Evolutionary conservation across 169 alveolate genomes (phyloP), one percentile per base, ranked within the genome.

Genomic region (Plasmodium chabaudi): DNA sequence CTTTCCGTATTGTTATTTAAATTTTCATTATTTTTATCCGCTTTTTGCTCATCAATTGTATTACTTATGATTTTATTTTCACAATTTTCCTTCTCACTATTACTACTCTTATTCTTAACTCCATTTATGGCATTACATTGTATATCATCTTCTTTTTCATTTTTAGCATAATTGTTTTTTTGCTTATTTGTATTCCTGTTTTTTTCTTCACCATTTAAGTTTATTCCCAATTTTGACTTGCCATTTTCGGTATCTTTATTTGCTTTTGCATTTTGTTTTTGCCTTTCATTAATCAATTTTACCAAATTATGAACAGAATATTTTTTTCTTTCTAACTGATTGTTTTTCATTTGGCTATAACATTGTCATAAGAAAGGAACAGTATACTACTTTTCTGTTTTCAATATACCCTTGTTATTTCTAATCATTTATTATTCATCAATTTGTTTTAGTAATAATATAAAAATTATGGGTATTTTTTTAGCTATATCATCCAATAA

Each of bases 241-340:
- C 0, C 59, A 0, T 55, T 49, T 64, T 67, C 72, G 9, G 25
- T 15, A 13, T 42, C 27, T 57, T 27, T 53, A 7, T 55, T 39
- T 17, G 39, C 68, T 44, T 44, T 75, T 13, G 39, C 77, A 15
- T 75, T 75, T 55, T 61, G 56, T 51, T 49, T 61, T n/a, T 86
- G 69, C 47, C 69, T 68, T 46, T 86, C 87, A 71, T 71, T 86
- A 69, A 86, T 86, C 25, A 69, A 23, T 49, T 86, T 86, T 12
- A 86, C 87, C 74, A 86, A 86, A 65, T 86, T 71, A 39, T 86
- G 91, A 70, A 86, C 46, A 49, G 91, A 86, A 53, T 68, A 69
- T 21, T 82, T 69, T 55, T 86, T 86, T 60, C 70, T 86, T 53
- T 70, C 79, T 21, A 59, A 25, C 39, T 47, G 44, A 21, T 63